These are phyloP conservation scores for Nemania serpens DNA, from an alignment of 2,329 filamentous ascomycete species.

Conservation along the genomic window DNA sequence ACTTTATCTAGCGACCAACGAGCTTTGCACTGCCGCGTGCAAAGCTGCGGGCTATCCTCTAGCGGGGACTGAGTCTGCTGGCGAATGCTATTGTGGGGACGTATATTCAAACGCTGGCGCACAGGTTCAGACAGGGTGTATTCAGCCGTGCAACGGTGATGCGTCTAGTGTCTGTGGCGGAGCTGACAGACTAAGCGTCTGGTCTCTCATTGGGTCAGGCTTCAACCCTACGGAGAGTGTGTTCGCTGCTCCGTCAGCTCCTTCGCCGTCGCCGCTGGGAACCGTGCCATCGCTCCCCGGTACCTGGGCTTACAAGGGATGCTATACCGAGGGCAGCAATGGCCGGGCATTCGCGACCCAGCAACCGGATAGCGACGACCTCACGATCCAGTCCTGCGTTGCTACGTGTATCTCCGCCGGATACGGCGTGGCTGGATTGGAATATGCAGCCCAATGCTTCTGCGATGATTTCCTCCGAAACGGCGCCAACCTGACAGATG, in stretches of 20 bases:
- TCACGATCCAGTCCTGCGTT: constrained; percentile 35
- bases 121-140: too few relatives aligned
- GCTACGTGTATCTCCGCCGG: constrained; percentile 28
- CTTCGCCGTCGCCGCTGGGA: background rate
- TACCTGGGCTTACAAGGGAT: constrained; percentile 31
- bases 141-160: too few relatives aligned
- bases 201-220: constrained; percentile 7
- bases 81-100: too few relatives aligned
- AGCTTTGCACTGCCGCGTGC: too few relatives aligned
- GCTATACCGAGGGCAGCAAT: constrained; percentile 31
- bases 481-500: constrained; percentile 28
- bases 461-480: constrained; percentile 34
- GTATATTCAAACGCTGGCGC: too few relatives aligned
- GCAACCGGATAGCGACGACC: constrained; percentile 30
- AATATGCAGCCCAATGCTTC: constrained; percentile 43
- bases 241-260: background rate
- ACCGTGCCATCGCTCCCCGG: constrained; percentile 22
- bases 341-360: constrained; percentile 29
- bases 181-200: background rate
- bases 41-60: too few relatives aligned
- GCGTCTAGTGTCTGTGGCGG: too few relatives aligned
- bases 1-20: too few relatives aligned
- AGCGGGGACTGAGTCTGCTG: too few relatives aligned
- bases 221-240: background rate
- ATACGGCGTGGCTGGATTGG: constrained; percentile 42